Conservation (phyloP, 2,329 filamentous ascomycete genomes). For the Apiospora aurea region DNA sequence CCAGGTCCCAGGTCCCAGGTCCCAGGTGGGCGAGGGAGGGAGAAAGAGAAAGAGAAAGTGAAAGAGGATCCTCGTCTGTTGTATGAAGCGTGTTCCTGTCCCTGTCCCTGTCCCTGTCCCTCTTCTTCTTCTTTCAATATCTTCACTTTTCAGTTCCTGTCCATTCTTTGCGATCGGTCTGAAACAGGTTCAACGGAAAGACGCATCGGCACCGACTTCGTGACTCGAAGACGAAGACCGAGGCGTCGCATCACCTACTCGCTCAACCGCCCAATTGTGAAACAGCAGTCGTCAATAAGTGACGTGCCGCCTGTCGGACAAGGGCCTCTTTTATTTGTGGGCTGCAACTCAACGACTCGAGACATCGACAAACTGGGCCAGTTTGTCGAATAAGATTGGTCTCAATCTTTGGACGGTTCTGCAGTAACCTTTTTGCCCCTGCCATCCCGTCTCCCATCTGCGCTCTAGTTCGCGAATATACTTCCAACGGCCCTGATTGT, state of each 20-base stretch:
- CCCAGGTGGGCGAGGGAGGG: too few relatives aligned
- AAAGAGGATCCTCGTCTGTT: not conserved
- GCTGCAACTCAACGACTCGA: conserved; percentile 11
- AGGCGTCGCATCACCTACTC: not conserved
- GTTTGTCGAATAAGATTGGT: not conserved
- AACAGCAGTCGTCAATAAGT: conserved; percentile 20
- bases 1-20: too few relatives aligned
- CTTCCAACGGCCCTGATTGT: not conserved
- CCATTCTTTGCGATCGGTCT: not conserved
- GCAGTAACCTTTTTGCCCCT: not conserved
- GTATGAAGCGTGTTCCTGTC: not conserved
- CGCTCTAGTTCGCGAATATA: not conserved
- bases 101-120: not conserved
- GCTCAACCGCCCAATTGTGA: not conserved
- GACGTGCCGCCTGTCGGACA: conserved; percentile 7
- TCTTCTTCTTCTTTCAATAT: not conserved
- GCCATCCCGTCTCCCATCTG: conserved; percentile 3
- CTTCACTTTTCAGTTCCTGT: not conserved
- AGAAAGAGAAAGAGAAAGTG: not conserved
- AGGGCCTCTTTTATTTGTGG: conserved; percentile 18
- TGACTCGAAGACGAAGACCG: not conserved
- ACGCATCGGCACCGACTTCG: not conserved
- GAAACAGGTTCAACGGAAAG: conserved; percentile 7
- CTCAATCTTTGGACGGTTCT: not conserved
- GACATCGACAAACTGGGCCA: conserved; percentile 1